Conservation (phyloP, 345 rosid species). For the Isatis tinctoria region DNA sequence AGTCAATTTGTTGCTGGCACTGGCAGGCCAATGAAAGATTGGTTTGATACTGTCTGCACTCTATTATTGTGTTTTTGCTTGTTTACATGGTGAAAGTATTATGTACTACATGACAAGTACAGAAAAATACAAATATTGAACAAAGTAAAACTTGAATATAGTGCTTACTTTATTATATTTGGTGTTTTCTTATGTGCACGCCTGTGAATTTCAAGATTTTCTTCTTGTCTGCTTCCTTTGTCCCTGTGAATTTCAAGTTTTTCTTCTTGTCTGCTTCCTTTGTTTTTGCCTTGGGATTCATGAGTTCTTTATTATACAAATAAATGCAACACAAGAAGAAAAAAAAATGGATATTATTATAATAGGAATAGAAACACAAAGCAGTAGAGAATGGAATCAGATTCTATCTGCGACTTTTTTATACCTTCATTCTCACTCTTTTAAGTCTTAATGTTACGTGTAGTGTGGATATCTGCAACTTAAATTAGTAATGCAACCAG, state of each 20-base stretch:
- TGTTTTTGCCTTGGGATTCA: slow-evolving; percentile 26
- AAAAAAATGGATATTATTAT: neutral
- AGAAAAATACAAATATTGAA: neutral
- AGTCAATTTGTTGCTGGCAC: slow-evolving; percentile 21
- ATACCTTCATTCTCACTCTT: too few relatives aligned
- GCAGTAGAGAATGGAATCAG: slow-evolving; percentile 9
- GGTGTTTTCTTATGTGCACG: slow-evolving; percentile 44
- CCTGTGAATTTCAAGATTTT: slow-evolving; percentile 47
- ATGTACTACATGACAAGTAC: slow-evolving; percentile 26
- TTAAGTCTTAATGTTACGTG: neutral
- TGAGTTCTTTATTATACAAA: neutral
- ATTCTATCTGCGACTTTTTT: slow-evolving; percentile 5
- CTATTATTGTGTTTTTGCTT: slow-evolving; percentile 20
- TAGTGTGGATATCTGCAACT: neutral
- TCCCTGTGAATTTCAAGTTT: slow-evolving; percentile 47
- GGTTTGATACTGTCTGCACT: slow-evolving; percentile 24
- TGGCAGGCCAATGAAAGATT: slow-evolving; percentile 7
- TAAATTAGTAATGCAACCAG: neutral
- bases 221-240: slow-evolving; percentile 42
- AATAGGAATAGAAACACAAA: neutral
- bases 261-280: slow-evolving; percentile 43
- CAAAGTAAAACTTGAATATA: slow-evolving; percentile 15
- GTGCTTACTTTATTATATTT: slow-evolving; percentile 12
- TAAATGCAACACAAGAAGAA: neutral
- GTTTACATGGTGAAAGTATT: slow-evolving; percentile 27